These are phyloP conservation scores for Penicillium italicum DNA, from an alignment of 2,329 filamentous ascomycete species.

Conservation along the genomic window DNA sequence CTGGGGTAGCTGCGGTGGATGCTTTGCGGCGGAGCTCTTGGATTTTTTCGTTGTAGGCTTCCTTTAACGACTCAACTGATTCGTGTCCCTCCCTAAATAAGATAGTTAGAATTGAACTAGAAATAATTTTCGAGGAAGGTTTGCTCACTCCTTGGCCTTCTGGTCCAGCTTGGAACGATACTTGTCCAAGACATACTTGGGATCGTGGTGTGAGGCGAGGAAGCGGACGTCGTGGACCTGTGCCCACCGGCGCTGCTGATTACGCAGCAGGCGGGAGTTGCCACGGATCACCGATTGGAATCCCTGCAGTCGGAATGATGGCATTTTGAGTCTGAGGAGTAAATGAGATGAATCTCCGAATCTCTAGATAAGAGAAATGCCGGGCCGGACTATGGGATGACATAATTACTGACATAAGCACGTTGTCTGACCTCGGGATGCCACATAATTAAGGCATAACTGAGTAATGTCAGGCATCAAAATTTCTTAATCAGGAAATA, in stretches of 20 bases:
- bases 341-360: conserved; percentile 1
- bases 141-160: conserved; percentile 66
- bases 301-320: conserved; percentile 47
- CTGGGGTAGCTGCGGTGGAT: conserved; percentile 51
- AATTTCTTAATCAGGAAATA: background rate
- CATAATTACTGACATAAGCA: conserved; percentile 7
- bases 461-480: accelerated
- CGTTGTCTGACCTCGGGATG: accelerated
- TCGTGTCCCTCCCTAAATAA: conserved; percentile 64
- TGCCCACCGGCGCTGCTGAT: conserved; percentile 74
- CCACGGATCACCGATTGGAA: conserved; percentile 48
- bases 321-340: conserved; percentile 40
- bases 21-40: conserved; percentile 65
- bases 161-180: conserved; percentile 80
- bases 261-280: conserved; percentile 27
- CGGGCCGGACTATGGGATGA: conserved; percentile 4
- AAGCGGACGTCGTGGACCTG: conserved; percentile 90
- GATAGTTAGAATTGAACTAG: conserved; percentile 36
- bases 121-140: background rate
- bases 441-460: background rate
- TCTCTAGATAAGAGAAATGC: conserved; percentile 3
- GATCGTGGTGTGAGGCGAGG: conserved; percentile 70
- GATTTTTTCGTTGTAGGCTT: conserved; percentile 83
- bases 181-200: conserved; percentile 68
- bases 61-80: conserved; percentile 58